These are phyloP conservation scores for Castanopsis chinensis DNA, from an alignment of 306 rosid species.

Conservation along the genomic window DNA sequence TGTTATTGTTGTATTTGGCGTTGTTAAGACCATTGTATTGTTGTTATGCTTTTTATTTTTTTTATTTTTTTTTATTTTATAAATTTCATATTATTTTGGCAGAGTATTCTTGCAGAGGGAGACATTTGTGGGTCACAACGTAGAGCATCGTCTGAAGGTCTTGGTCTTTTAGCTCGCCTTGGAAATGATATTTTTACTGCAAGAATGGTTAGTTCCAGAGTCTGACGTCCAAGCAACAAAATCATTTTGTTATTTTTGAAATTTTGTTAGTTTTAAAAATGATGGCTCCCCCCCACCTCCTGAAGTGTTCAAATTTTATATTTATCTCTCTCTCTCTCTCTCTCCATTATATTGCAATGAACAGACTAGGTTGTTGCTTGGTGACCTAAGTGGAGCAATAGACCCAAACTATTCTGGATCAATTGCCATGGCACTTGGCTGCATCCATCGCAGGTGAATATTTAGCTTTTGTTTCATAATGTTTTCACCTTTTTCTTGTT, in stretches of 20 bases:
- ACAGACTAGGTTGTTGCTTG: conserved; percentile 84
- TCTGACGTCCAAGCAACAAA: conserved; percentile 11
- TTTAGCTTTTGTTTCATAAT: conserved; percentile 3
- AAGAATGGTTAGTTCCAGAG: conserved; percentile 66
- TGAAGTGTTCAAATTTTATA: not conserved
- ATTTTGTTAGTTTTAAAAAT: conserved; percentile 16
- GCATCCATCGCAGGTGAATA: conserved; percentile 91
- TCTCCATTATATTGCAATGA: conserved; percentile 25
- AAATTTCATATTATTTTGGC: conserved; percentile 36
- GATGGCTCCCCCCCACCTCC: not conserved
- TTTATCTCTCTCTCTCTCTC: conserved; percentile 3
- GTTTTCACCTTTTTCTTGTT: not conserved
- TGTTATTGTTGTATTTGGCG: not conserved
- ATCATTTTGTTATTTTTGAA: conserved; percentile 4
- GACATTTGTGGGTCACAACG: conserved; percentile 88
- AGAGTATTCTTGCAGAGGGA: conserved; percentile 90
- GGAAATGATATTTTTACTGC: conserved; percentile 95
- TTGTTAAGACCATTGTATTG: conserved; percentile 1
- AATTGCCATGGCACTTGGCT: conserved; percentile 89
- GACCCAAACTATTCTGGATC: conserved; percentile 83
- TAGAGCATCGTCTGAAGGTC: conserved; percentile 86
- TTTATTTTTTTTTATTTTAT: not conserved
- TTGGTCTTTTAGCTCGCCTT: conserved; percentile 91
- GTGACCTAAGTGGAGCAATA: conserved; percentile 71
- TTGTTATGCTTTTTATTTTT: no score